These are phyloP conservation scores for Sarocladium brachiariae DNA, from an alignment of 2,329 filamentous ascomycete genomes.

Conservation along the genomic window DNA sequence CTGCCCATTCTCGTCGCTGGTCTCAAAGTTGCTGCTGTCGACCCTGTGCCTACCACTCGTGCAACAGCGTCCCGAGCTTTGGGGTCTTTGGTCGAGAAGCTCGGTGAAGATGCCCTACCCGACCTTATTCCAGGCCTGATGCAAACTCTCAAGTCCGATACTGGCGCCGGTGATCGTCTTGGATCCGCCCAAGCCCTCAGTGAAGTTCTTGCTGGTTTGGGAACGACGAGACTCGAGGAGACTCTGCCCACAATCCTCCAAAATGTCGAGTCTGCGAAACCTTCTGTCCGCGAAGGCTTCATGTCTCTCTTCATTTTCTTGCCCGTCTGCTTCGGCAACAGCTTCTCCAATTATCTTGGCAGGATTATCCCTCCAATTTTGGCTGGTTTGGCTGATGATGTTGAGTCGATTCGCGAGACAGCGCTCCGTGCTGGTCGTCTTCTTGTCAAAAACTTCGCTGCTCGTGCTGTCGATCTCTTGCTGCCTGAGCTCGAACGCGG, in stretches of 20 bases:
- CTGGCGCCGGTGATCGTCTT: slow-evolving; percentile 88
- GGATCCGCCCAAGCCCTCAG: slow-evolving; percentile 94
- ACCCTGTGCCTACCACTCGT: slow-evolving; percentile 92
- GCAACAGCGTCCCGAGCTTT: slow-evolving; percentile 94
- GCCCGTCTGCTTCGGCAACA: slow-evolving; percentile 97
- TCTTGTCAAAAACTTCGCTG: slow-evolving; percentile 96
- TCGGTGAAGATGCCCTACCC: slow-evolving; percentile 92
- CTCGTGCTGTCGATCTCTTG: slow-evolving; percentile 86
- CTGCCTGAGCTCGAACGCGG: slow-evolving; percentile 93
- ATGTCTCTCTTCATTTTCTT: slow-evolving; percentile 99
- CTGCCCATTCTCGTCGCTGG: slow-evolving; percentile 88
- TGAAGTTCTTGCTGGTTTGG: slow-evolving; percentile 91
- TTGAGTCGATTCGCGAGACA: slow-evolving; percentile 96
- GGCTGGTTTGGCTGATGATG: slow-evolving; percentile 86
- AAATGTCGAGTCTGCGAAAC: slow-evolving; percentile 86
- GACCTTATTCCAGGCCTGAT: slow-evolving; percentile 97
- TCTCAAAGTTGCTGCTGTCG: slow-evolving; percentile 80
- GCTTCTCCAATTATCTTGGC: slow-evolving; percentile 90
- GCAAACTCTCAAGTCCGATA: slow-evolving; percentile 95
- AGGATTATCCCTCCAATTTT: slow-evolving; percentile 95
- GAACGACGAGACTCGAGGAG: slow-evolving; percentile 87
- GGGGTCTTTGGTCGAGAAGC: slow-evolving; percentile 94
- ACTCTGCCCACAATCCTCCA: slow-evolving; percentile 93
- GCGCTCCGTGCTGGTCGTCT: slow-evolving; percentile 87
- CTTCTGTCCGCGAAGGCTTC: slow-evolving; percentile 91